These are phyloP conservation scores for Aspergillus latus DNA, from an alignment of 2,329 filamentous ascomycete genomes.

Conservation along the genomic window DNA sequence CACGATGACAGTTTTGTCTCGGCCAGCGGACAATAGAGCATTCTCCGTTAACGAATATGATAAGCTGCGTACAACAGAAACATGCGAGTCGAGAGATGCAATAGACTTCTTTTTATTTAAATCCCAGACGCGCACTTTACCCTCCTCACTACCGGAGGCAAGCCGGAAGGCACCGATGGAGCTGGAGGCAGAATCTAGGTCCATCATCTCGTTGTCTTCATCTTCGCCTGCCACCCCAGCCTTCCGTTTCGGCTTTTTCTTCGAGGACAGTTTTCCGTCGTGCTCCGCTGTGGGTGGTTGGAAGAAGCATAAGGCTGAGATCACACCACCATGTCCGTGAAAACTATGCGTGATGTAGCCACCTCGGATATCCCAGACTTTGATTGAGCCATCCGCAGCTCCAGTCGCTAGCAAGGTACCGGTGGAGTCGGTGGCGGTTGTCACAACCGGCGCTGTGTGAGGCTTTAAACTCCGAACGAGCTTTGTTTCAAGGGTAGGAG, in stretches of 20 bases:
- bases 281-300: conserved; percentile 58
- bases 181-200: conserved; percentile 44
- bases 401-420: conserved; percentile 90
- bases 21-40: conserved; percentile 75
- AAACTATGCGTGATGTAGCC: conserved; percentile 95
- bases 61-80: conserved; percentile 86
- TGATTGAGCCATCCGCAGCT: conserved; percentile 87
- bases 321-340: conserved; percentile 84
- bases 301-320: conserved; percentile 91
- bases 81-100: conserved; percentile 82
- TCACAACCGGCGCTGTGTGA: conserved; percentile 84
- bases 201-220: conserved; percentile 47
- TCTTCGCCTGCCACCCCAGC: conserved; percentile 34
- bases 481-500: conserved; percentile 61
- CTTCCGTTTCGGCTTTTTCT: conserved; percentile 47
- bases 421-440: conserved; percentile 79
- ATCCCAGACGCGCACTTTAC: conserved; percentile 89
- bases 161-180: conserved; percentile 68
- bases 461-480: conserved; percentile 82
- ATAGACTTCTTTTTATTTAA: conserved; percentile 77
- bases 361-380: conserved; percentile 91
- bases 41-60: conserved; percentile 77
- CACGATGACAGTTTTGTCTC: conserved; percentile 91
- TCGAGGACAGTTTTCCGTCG: conserved; percentile 43
- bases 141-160: conserved; percentile 90